Evolutionary conservation across 1,139 yeast genomes (phyloP), one percentile per base, ranked within the genome.

Genomic region (Kodamaea ohmeri): DNA sequence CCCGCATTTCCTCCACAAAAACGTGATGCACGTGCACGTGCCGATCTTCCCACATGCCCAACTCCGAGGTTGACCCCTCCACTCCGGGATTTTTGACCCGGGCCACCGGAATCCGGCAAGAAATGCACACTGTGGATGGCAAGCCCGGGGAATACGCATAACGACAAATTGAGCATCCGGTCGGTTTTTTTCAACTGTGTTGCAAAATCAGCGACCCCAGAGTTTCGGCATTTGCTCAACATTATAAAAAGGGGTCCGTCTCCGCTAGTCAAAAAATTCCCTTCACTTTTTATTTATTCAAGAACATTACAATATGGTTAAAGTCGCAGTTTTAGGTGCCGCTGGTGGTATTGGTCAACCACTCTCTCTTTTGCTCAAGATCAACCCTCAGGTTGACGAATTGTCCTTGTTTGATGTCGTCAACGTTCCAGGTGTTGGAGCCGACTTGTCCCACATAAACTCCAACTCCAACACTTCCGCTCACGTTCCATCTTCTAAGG

Each of bases 321-420:
- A 83, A 67, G 96, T 89, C 46, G 78, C 96, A 60, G 96, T 89
- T 54, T 76, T 85, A 53, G 97, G 97, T 66, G 97, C 96, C 55
- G 89, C 90, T 53, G 97, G 98, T 68, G 98, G 98, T 70, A 92
- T 92, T 63, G 98, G 98, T 52, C 98, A 92, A 75, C 98, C 98
- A 48, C 74, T 92, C 56, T 90, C 97, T 35, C 76, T 92, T 51
- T 76, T 92, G 56, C 72, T 90, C 68, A 92, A 92, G 73, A 75
- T 87, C 56, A 88, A 90, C 77, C 80, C 78, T 56, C 80, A 85
- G 61, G 94, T 92, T 46, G 80, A 92, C 38, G 83, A 83, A 56
- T 78, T 92, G 63, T 76, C 96, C 39, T 76, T 92, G 47, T 92
- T 86, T 70, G 98, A 92, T 70, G 81, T 92, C 55, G 86, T 84